Base-by-base conservation (phyloP, 139 green algal genomes). In the Klebsormidium nitens region DNA sequence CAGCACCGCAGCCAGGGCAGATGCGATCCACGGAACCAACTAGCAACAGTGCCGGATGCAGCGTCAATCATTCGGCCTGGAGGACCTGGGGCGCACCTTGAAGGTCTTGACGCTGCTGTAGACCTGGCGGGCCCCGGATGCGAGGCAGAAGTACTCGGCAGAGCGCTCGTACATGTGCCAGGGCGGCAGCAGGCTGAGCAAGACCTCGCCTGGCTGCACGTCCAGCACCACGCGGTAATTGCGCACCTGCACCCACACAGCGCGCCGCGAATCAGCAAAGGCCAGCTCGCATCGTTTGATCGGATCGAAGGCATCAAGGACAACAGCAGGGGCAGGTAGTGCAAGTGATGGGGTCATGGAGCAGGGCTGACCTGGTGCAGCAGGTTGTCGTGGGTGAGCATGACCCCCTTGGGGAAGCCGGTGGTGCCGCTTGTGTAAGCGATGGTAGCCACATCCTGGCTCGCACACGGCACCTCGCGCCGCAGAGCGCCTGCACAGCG, bases 131-230 rank as follows among this genome's bases (percentile, higher is more conserved):
- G 49, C 64, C 28, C 80, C 89, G 3, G 64, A 37, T 34, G 35
- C 74, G 64, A 87, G 76, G 14, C 90, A 63, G 50, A 84, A 93
- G 83, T 91, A 90, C 58, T 70, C 76, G 31, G n/a, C 52, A 23
- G 80, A 81, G 32, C 88, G 81, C 82, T 91, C 86, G 63, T 96
- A 96, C 77, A 97, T 94, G 80, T 97, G 91, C 92, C 92, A 97
- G 2, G 91, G 87, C 19, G 92, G 92, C 77, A 97, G 84, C 66
- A 97, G 78, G 40, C 66, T 87, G 46, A 97, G 79, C 5, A 93
- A 70, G 2, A 72, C 61, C 60, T 82, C 59, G 37, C 38, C 36
- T 11, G 37, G 31, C 0, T 58, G 38, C 26, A 56, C 40, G 11
- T 37, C 32, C 31, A 83, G 8, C 29, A 44, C 63, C 14, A 36